Conservation (phyloP, 352 stramenopile genomes). For the Phytopythium ostracodes region DNA sequence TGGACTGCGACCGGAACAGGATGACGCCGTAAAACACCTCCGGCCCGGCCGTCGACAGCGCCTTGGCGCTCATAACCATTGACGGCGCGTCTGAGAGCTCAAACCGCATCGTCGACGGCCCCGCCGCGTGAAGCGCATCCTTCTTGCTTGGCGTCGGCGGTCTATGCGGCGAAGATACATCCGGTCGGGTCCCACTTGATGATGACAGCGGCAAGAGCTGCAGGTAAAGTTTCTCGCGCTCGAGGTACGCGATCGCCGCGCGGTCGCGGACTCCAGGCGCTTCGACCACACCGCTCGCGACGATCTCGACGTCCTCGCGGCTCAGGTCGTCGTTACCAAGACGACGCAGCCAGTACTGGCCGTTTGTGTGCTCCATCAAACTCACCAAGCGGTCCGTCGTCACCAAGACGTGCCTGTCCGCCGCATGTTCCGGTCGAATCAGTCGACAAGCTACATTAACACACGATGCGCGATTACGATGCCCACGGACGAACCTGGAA, state of each 20-base stretch:
- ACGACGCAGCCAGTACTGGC: slow-evolving; percentile 33
- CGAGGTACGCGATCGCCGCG: slow-evolving; percentile 46
- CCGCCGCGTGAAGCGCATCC: background rate
- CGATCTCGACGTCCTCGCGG: slow-evolving; percentile 26
- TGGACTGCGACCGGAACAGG: slow-evolving; percentile 48
- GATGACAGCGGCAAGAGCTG: slow-evolving; percentile 13
- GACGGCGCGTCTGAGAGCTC: slow-evolving; percentile 52
- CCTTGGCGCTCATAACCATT: slow-evolving; percentile 41
- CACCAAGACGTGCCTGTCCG: slow-evolving; percentile 50
- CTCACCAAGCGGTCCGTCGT: slow-evolving; percentile 60
- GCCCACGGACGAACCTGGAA: slow-evolving; percentile 27
- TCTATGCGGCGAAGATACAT: background rate
- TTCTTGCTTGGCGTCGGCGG: background rate
- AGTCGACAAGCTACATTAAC: background rate
- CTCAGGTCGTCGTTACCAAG: slow-evolving; percentile 27
- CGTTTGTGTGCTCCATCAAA: slow-evolving; percentile 29
- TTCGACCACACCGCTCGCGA: slow-evolving; percentile 46
- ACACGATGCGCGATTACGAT: too few relatives aligned
- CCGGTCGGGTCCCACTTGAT: background rate
- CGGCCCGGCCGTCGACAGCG: slow-evolving; percentile 17
- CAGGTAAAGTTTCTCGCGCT: slow-evolving; percentile 31
- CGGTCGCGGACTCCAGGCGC: slow-evolving; percentile 22
- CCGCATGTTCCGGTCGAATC: background rate
- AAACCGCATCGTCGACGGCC: slow-evolving; percentile 30
- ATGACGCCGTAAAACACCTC: slow-evolving; percentile 57